Base-by-base conservation (phyloP, 768 basidiomycete genomes). In the Hypholoma sublateritium region DNA sequence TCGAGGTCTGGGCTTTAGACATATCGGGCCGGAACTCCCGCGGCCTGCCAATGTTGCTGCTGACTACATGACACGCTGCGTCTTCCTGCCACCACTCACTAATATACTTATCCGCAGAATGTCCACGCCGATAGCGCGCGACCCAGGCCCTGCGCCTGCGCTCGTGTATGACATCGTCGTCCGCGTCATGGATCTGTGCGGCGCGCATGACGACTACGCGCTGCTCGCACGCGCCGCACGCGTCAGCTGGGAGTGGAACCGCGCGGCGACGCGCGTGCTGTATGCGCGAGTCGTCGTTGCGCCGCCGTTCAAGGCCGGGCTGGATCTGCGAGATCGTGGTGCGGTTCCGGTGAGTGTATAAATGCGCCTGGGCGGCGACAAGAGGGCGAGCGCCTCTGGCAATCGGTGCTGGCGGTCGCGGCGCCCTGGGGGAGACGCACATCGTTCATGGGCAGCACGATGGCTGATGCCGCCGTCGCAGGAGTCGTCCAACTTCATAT, bases 181-280 rank as follows among this genome's bases (percentile, higher is more conserved):
- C 12, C 62, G 65, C 39, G 61, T 79, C 28, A 39, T 82, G 6
- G 69, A 67, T 19, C 37, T 62, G 37, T 65, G 79, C 32, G 53
- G 44, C 35, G n/a, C 36, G 21, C 16, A 22, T 2, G 62, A 74
- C 9, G 73, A 82, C 58, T 72, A 69, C 54, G 46, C 50, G 17
- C 56, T 72, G 0, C 71, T 86, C 17, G 74, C 60, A 54, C 60
- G 58, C 8, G 82, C 77, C 61, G 67, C 80, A 36, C 65, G 82
- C 13, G 81, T 82, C 14, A 78, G 76, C 60, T 69, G 69, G 53
- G 71, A 73, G n/a, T 79, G 83, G 65, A 76, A 76, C 60, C 59
- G 62, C 35, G 76, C 72, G 8, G 77, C 81, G 7, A 75, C 80
- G 13, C 70, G 65, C 21, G 50, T 81, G 17, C 74, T 86, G 0